Conservation (phyloP, 2,329 filamentous ascomycete species). For the Rachicladosporium sp. region DNA sequence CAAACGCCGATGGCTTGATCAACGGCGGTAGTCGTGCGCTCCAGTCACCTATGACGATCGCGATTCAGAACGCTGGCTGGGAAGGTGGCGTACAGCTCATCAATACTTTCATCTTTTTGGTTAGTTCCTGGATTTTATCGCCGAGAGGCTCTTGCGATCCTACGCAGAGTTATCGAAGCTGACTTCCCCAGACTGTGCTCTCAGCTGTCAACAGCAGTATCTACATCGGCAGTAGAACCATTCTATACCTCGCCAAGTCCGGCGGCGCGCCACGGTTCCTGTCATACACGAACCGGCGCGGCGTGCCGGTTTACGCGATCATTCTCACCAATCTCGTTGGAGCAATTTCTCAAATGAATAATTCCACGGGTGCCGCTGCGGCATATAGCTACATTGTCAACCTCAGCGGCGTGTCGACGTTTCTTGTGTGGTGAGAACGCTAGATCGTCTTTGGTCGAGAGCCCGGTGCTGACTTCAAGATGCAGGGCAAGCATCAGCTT, state of each 20-base stretch:
- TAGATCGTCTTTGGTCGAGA: slow-evolving; percentile 27
- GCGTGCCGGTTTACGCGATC: slow-evolving; percentile 48
- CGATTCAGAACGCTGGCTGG: slow-evolving; percentile 63
- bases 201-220: slow-evolving; percentile 63
- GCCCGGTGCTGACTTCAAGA: too few relatives aligned
- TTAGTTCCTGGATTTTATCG: too few relatives aligned
- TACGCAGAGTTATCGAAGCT: slow-evolving; percentile 6
- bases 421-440: slow-evolving; percentile 48
- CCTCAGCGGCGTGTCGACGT: slow-evolving; percentile 56
- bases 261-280: slow-evolving; percentile 59
- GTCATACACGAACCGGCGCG: slow-evolving; percentile 53
- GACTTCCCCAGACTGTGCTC: slow-evolving; percentile 20
- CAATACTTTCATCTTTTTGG: slow-evolving; percentile 5
- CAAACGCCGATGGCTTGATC: slow-evolving; percentile 52
- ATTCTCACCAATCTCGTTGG: slow-evolving; percentile 49
- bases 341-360: slow-evolving; percentile 62
- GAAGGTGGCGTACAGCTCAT: slow-evolving; percentile 56
- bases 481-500: slow-evolving; percentile 41
- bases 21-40: slow-evolving; percentile 51
- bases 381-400: slow-evolving; percentile 61
- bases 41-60: slow-evolving; percentile 61
- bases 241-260: slow-evolving; percentile 64
- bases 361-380: slow-evolving; percentile 51
- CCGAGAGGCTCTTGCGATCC: too few relatives aligned
- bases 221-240: slow-evolving; percentile 63